Percentiles rank a stretch among this genome's conserved stretches.
phyloP scores from a whole-genome alignment of 768 basidiomycete genomes.

The Pleurotus pulmonarius region DNA sequence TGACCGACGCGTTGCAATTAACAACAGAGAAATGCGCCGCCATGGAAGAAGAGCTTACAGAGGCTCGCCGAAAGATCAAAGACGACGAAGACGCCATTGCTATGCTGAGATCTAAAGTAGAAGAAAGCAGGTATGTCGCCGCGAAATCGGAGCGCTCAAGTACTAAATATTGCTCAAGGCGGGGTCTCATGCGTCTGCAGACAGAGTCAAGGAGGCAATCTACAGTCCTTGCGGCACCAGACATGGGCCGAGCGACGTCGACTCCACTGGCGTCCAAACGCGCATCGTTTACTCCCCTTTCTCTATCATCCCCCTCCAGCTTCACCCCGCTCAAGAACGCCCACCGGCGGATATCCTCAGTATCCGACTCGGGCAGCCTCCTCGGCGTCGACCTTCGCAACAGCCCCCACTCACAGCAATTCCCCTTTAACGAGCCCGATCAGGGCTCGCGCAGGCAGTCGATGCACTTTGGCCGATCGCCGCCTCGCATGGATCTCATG shows the following conservation, averaged over 20 bases:
- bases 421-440: conserved; percentile 29
- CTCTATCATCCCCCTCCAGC: conserved; percentile 40
- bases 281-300: conserved; percentile 72
- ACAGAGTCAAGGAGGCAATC: conserved; percentile 70
- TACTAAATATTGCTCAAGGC: conserved; percentile 35
- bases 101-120: conserved; percentile 77
- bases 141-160: background rate
- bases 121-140: conserved; percentile 69
- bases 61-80: conserved; percentile 44
- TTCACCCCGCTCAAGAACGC: conserved; percentile 38
- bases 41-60: conserved; percentile 54
- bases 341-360: conserved; percentile 72
- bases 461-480: conserved; percentile 51
- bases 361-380: conserved; percentile 52
- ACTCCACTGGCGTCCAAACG: conserved; percentile 40
- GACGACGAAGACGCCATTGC: conserved; percentile 79
- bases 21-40: conserved; percentile 63
- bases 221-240: conserved; percentile 42
- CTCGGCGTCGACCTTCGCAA: conserved; percentile 30
- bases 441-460: conserved; percentile 39
- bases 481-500: conserved; percentile 32
- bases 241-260: conserved; percentile 38
- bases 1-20: conserved; percentile 59
- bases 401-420: conserved; percentile 29
- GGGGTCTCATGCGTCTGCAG: conserved; percentile 84